Evolutionary conservation across 306 rosid genomes (phyloP), one percentile per base, ranked within the genome.

Genomic region (Sindora glabra): DNA sequence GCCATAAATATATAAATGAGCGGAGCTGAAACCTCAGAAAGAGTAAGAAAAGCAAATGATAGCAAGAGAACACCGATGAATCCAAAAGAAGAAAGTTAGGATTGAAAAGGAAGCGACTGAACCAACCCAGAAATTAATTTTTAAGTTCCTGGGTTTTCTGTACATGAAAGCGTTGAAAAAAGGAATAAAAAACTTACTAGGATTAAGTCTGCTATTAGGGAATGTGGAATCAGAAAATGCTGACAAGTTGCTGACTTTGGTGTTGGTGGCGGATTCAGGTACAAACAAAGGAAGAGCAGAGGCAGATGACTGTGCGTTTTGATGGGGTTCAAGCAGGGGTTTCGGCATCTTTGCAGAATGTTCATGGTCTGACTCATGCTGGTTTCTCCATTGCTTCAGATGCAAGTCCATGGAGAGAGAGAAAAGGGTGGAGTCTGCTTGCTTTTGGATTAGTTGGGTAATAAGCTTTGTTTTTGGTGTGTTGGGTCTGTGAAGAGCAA

Each of bases 381-480:
- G 95, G 80, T 79, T 66, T 69, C 92, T 89, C 95, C 99, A 84
- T 78, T 89, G 87, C 82, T 79, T 86, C 81, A 78, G 78, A 71
- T 73, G 69, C 51, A 86, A 94, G 94, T 86, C 99, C 99, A 94
- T 89, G 39, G 49, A 56, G 10, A 15, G 11, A 54, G 30, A 22
- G 18, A 56, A 50, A 24, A 27, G 5, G 8, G 23, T 15, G 1
- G 23, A 10, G 34, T 56, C 55, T 10, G 37, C 30, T 29, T 46
- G 64, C 51, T 59, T 62, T 51, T 69, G 44, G 59, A 40, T 57
- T 49, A 48, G 49, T 62, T 55, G 55, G 61, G 24, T 54, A 54
- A 56, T 63, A 62, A 30, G 64, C 40, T 58, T 54, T 26, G 63
- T 52, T 63, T 51, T 78, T 18, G 59, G 63, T 32, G 69, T 19